These are phyloP conservation scores for Garcileccinum viscosum DNA, from an alignment of 1,284 basidiomycete species.

Conservation along the genomic window DNA sequence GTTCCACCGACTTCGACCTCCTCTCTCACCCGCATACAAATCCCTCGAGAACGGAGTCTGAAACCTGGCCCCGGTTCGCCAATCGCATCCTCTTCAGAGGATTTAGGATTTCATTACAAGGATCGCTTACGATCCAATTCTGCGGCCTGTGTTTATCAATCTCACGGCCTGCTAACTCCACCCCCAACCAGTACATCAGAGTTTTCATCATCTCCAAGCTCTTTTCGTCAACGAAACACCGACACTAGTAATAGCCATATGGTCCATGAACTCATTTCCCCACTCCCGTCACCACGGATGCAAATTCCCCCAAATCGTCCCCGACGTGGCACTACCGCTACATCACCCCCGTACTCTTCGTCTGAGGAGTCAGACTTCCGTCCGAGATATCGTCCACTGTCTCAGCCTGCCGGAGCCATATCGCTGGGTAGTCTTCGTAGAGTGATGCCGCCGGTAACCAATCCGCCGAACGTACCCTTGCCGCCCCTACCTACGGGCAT, in stretches of 20 bases:
- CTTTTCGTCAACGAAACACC: not conserved
- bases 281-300: not conserved
- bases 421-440: constrained; percentile 9
- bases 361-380: constrained; percentile 19
- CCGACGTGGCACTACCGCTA: constrained; percentile 1
- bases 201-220: not conserved
- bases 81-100: constrained; percentile 26
- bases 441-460: constrained; percentile 20
- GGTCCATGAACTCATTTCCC: not conserved
- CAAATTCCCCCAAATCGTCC: constrained; percentile 3
- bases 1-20: not conserved
- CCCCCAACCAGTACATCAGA: constrained; percentile 14
- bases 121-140: constrained; percentile 15
- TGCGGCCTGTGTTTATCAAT: not conserved
- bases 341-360: constrained; percentile 16
- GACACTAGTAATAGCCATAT: not conserved
- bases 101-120: constrained; percentile 12
- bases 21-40: constrained; percentile 23
- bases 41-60: constrained; percentile 17
- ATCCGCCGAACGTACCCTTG: constrained; percentile 27
- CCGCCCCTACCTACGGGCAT: constrained; percentile 29
- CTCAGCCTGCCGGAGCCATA: constrained; percentile 2
- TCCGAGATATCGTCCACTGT: constrained; percentile 8
- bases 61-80: constrained; percentile 19
- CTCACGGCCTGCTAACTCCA: constrained; percentile 11